phyloP scores from a whole-genome alignment of 345 rosid species.

The Hypericum androsaemum region DNA sequence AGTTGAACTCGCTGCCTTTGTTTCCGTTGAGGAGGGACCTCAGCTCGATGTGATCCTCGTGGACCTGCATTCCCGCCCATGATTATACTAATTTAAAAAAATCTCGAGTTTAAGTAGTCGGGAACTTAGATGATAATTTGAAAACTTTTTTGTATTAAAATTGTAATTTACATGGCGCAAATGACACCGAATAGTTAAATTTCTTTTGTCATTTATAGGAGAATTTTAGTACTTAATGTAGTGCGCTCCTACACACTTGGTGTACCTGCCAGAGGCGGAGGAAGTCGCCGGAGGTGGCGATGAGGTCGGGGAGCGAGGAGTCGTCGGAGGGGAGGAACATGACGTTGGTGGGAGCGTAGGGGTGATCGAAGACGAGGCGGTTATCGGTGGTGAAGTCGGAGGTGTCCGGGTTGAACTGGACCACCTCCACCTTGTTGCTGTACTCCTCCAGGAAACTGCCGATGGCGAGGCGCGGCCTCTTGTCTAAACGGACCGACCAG shows the following conservation, averaged over 20 bases:
- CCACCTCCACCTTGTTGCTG: slow-evolving; percentile 43
- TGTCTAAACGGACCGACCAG: slow-evolving; percentile 42
- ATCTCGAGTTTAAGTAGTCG: too few relatives aligned
- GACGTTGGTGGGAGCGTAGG: slow-evolving; percentile 50
- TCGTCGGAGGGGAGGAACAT: slow-evolving; percentile 50
- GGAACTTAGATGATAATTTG: too few relatives aligned
- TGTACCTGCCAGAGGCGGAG: slow-evolving; percentile 35
- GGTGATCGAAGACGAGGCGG: slow-evolving; percentile 45
- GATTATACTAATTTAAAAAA: too few relatives aligned
- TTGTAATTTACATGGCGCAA: too few relatives aligned
- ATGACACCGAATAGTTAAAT: too few relatives aligned
- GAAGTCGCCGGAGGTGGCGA: slow-evolving; percentile 51
- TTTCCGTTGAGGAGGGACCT: slow-evolving; percentile 32
- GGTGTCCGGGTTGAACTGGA: slow-evolving; percentile 31
- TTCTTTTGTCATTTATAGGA: too few relatives aligned
- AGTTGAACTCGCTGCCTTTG: slow-evolving; percentile 36
- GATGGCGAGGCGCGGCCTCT: slow-evolving; percentile 34
- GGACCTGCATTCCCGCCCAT: slow-evolving; percentile 16
- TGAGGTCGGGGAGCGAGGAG: slow-evolving; percentile 24
- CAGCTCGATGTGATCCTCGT: slow-evolving; percentile 38
- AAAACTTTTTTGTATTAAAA: too few relatives aligned
- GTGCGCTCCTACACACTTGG: too few relatives aligned
- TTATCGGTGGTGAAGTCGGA: slow-evolving; percentile 31
- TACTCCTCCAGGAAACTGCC: slow-evolving; percentile 49
- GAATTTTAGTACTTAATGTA: too few relatives aligned